Conservation (phyloP, 1,284 basidiomycete species). For the Cutaneotrichosporon cyanovorans region DNA sequence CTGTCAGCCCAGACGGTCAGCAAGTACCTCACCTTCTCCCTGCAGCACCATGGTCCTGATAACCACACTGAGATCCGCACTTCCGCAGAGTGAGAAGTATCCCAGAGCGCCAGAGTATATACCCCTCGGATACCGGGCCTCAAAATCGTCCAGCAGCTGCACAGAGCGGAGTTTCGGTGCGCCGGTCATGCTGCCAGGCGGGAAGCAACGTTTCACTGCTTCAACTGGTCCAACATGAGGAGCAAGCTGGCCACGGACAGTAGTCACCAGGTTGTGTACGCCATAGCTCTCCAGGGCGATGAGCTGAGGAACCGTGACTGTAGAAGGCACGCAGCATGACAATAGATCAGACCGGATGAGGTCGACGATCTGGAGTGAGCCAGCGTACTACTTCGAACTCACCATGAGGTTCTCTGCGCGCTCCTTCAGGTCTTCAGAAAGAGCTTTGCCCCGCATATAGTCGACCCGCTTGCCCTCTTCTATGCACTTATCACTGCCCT, state of each 20-base stretch:
- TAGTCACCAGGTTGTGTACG: conserved; percentile 94
- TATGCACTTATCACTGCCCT: conserved; percentile 25
- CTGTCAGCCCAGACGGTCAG: neutral
- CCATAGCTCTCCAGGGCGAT: conserved; percentile 89
- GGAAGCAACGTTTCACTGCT: conserved; percentile 68
- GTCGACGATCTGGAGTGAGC: conserved; percentile 65
- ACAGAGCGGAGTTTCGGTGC: conserved; percentile 92
- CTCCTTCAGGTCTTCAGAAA: conserved; percentile 77
- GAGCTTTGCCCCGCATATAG: conserved; percentile 40
- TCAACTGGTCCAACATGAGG: conserved; percentile 55
- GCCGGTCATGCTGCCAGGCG: conserved; percentile 97
- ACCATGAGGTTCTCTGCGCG: conserved; percentile 94
- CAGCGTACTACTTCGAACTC: conserved; percentile 6
- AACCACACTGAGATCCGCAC: conserved; percentile 88
- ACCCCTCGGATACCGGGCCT: conserved; percentile 58
- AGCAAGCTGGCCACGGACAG: conserved; percentile 63
- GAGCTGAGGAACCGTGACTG: conserved; percentile 74
- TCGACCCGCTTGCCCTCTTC: conserved; percentile 38
- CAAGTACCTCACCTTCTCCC: conserved; percentile 47
- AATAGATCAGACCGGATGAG: conserved; percentile 86
- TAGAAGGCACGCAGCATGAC: conserved; percentile 60
- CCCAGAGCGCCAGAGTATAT: conserved; percentile 94
- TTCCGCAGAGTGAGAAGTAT: conserved; percentile 82
- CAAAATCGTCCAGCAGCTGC: conserved; percentile 77
- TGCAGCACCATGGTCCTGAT: conserved; percentile 86